phyloP scores from a whole-genome alignment of 73 alveolate genomes.

The Effrenium voratum region DNA sequence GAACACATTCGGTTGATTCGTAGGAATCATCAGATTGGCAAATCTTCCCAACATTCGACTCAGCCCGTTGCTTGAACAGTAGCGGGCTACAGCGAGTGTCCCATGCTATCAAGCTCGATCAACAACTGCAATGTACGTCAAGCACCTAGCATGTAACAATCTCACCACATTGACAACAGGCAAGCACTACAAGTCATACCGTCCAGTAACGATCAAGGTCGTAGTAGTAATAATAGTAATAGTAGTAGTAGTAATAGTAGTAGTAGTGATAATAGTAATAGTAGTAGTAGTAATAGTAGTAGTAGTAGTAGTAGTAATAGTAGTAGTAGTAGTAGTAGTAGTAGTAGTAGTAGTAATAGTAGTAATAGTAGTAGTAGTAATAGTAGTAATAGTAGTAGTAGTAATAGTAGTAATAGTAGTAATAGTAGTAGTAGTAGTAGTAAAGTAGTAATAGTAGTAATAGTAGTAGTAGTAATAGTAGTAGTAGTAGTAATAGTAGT shows the following conservation, averaged over 20 bases:
- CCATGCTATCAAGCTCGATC: no score
- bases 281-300: neutral
- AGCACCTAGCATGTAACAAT: no score
- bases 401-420: neutral
- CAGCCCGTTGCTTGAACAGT: no score
- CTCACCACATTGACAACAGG: no score
- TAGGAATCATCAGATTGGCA: no score
- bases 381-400: neutral
- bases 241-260: neutral
- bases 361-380: constrained; percentile 18
- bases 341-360: constrained; percentile 10
- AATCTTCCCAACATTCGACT: no score
- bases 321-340: neutral
- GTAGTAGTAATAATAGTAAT: neutral
- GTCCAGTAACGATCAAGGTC: neutral
- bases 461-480: neutral
- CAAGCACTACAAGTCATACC: no score
- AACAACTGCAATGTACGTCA: no score
- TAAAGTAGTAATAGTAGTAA: neutral
- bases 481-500: neutral
- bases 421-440: constrained; percentile 20
- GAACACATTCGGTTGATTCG: no score
- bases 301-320: neutral
- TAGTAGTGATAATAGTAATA: neutral
- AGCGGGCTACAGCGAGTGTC: no score